phyloP scores from a whole-genome alignment of 371 early-diverging fungal species.

The Circinella minor region DNA sequence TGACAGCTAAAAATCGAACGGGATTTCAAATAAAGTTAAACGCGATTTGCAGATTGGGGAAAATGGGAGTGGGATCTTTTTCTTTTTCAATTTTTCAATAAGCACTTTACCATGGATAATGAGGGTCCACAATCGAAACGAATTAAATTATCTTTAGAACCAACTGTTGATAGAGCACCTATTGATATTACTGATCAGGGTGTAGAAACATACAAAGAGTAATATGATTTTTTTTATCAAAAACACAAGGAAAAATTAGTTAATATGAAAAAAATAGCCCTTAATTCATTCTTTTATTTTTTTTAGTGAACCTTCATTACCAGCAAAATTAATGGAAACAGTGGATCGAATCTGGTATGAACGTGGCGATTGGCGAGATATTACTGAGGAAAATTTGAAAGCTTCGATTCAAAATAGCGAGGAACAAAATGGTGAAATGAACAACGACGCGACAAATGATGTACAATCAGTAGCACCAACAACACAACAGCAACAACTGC shows the following conservation, averaged over 20 bases:
- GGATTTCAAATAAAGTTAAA: no score
- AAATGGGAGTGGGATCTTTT: no score
- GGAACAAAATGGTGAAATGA: conserved; percentile 11
- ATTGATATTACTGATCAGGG: conserved; percentile 62
- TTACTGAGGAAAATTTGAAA: conserved; percentile 49
- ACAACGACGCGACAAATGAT: conserved; percentile 9
- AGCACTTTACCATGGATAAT: neutral
- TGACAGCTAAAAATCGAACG: no score
- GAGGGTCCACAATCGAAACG: conserved; percentile 38
- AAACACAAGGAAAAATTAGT: neutral
- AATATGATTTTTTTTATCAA: conserved; percentile 13
- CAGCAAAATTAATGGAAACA: conserved; percentile 59
- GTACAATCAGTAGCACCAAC: conserved; percentile 14
- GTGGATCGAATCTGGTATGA: conserved; percentile 60
- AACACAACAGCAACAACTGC: neutral
- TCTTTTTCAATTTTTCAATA: neutral
- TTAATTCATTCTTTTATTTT: neutral
- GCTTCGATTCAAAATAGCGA: conserved; percentile 27
- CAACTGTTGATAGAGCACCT: conserved; percentile 51
- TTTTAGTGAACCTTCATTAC: conserved; percentile 57
- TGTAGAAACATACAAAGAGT: conserved; percentile 61
- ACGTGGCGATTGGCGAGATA: conserved; percentile 59
- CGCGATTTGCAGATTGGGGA: no score
- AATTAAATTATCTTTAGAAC: conserved; percentile 60
- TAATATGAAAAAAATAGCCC: neutral